Percentiles rank a stretch among this genome's conserved stretches.
Conservation (phyloP, 2,329 filamentous ascomycete species). For the Trematosphaeria pertusa region DNA sequence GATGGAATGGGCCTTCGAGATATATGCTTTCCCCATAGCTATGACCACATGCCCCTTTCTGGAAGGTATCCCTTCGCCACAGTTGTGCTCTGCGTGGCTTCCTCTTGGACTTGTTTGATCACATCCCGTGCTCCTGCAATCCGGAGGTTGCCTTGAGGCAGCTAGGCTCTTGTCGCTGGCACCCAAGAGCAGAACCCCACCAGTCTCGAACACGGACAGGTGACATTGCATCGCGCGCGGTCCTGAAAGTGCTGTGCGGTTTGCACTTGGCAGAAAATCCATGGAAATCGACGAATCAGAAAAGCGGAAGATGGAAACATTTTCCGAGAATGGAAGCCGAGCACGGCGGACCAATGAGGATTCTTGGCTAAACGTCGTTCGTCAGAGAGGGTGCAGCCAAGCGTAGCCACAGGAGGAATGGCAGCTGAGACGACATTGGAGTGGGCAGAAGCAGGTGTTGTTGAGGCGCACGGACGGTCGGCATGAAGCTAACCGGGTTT, state of each 20-base stretch:
- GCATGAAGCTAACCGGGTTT: slow-evolving; percentile 27
- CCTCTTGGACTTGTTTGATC: slow-evolving; percentile 4
- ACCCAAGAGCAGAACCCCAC: slow-evolving; percentile 17
- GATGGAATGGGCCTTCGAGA: background rate
- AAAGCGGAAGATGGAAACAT: slow-evolving; percentile 1
- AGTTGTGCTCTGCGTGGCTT: background rate
- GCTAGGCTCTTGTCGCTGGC: slow-evolving; percentile 9
- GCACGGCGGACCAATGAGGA: slow-evolving; percentile 9
- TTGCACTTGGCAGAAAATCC: slow-evolving; percentile 13
- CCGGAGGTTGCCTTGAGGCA: slow-evolving; percentile 17
- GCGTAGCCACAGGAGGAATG: slow-evolving; percentile 19
- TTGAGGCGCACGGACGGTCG: slow-evolving; percentile 12
- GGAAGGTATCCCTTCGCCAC: background rate
- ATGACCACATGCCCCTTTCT: slow-evolving; percentile 6
- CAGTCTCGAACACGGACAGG: slow-evolving; percentile 22
- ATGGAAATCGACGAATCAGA: slow-evolving; percentile 19
- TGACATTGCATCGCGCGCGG: slow-evolving; percentile 9
- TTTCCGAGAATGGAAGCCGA: background rate
- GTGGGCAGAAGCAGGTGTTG: slow-evolving; percentile 3
- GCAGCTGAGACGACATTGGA: slow-evolving; percentile 13
- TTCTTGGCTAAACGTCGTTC: slow-evolving; percentile 27
- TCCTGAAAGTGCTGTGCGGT: slow-evolving; percentile 4
- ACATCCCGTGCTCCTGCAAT: slow-evolving; percentile 1
- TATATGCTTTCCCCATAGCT: slow-evolving; percentile 9
- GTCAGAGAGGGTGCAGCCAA: slow-evolving; percentile 28